Percentiles rank a stretch among this genome's conserved stretches.
Conservation (phyloP, 2,329 filamentous ascomycete genomes). For the Pyrenophora teres region DNA sequence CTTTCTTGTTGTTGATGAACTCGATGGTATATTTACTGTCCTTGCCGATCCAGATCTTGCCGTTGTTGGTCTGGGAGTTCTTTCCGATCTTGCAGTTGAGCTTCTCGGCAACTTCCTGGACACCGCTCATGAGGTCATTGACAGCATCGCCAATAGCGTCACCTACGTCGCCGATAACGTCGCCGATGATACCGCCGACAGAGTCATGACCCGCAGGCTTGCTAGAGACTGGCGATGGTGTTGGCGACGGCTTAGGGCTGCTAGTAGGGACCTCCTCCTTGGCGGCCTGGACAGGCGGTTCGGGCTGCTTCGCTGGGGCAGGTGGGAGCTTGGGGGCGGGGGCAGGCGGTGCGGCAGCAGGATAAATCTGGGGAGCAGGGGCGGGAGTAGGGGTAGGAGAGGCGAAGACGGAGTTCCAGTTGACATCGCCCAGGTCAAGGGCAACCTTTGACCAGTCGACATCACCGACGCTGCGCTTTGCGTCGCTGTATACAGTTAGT, state of each 20-base stretch:
- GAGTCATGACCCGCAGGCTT: constrained; percentile 1
- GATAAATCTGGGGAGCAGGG: constrained; percentile 15
- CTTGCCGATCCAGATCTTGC: constrained; percentile 44
- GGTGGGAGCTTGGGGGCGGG: constrained; percentile 12
- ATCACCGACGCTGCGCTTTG: constrained; percentile 33
- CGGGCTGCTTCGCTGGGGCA: constrained; percentile 1
- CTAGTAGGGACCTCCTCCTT: constrained; percentile 4
- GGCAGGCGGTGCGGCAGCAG: constrained; percentile 13
- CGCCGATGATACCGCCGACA: background rate
- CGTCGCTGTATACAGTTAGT: constrained; percentile 25
- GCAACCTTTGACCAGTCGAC: constrained; percentile 40
- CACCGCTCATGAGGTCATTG: constrained; percentile 21
- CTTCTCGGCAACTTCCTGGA: constrained; percentile 25
- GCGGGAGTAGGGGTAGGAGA: constrained; percentile 17
- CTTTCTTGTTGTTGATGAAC: constrained; percentile 43
- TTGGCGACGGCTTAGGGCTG: background rate
- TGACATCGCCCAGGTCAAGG: constrained; percentile 33
- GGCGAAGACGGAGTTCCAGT: constrained; percentile 32
- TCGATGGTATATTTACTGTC: constrained; percentile 43
- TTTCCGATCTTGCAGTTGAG: constrained; percentile 32
- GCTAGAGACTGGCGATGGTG: background rate
- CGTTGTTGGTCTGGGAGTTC: constrained; percentile 37
- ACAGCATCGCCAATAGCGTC: constrained; percentile 12
- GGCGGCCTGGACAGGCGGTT: constrained; percentile 12
- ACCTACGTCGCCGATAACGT: constrained; percentile 9